Conservation (phyloP, 176 grass and related monocot species). For the Calamus simplicifolius region DNA sequence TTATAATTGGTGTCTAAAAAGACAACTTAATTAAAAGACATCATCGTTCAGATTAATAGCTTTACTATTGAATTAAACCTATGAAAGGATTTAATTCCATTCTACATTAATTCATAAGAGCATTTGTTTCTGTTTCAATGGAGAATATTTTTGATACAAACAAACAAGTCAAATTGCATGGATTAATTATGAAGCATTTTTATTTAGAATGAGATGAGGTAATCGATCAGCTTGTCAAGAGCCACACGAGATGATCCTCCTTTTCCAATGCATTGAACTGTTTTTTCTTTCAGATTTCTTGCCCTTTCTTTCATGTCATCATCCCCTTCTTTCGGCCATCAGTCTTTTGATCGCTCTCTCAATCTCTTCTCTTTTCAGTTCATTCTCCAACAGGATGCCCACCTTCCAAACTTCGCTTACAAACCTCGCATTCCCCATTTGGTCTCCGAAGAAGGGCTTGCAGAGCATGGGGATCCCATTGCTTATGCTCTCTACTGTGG, state of each 20-base stretch:
- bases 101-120: no score
- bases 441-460: slow-evolving; percentile 38
- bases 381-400: slow-evolving; percentile 21
- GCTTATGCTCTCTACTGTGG: slow-evolving; percentile 30
- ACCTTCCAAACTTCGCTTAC: slow-evolving; percentile 38
- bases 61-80: no score
- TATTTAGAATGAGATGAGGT: slow-evolving; percentile 10
- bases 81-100: no score
- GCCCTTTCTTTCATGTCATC: slow-evolving; percentile 25
- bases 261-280: slow-evolving; percentile 13
- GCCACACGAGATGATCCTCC: slow-evolving; percentile 22
- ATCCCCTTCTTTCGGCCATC: slow-evolving; percentile 5
- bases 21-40: no score
- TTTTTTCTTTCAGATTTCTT: slow-evolving; percentile 22
- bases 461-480: slow-evolving; percentile 60
- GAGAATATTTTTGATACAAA: no score
- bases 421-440: slow-evolving; percentile 51
- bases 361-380: slow-evolving; percentile 13
- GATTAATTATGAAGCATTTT: no score
- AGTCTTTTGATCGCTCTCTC: slow-evolving; percentile 26
- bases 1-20: no score
- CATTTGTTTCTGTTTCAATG: no score
- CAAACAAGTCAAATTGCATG: no score
- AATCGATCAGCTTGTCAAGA: slow-evolving; percentile 18
- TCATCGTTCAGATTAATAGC: no score